Percentiles rank a stretch among this genome's conserved stretches.
Conservation (phyloP, 2,329 filamentous ascomycete genomes). For the Colletotrichum chrysophilum region DNA sequence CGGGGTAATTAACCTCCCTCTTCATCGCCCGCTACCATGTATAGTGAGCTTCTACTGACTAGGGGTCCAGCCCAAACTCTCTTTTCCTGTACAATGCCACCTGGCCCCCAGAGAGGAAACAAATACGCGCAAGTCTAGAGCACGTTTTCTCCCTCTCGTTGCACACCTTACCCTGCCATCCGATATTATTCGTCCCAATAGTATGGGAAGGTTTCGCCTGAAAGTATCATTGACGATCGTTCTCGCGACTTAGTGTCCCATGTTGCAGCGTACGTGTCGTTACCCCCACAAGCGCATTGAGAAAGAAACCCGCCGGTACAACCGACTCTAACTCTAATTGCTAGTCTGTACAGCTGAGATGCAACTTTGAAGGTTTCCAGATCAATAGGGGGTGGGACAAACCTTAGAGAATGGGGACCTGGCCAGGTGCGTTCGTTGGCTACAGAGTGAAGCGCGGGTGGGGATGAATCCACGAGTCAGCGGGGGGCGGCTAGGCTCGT, state of each 20-base stretch:
- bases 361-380: neutral
- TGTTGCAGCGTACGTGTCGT: neutral
- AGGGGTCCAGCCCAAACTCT: neutral
- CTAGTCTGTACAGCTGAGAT: neutral
- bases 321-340: neutral
- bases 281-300: neutral
- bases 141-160: neutral
- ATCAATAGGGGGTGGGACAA: neutral
- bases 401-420: neutral
- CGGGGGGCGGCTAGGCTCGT: neutral
- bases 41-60: neutral
- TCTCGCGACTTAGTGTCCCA: neutral
- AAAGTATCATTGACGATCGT: neutral
- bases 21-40: neutral
- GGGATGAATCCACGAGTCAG: neutral
- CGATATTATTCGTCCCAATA: neutral
- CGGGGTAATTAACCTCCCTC: neutral
- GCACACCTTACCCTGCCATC: neutral
- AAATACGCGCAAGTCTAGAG: neutral
- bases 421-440: neutral
- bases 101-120: neutral
- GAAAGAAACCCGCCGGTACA: neutral
- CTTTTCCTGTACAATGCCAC: fast-evolving
- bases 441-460: neutral
- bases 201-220: neutral